Evolutionary conservation across 139 green algal genomes (phyloP).

Genomic region (Nannochloris sp.): DNA sequence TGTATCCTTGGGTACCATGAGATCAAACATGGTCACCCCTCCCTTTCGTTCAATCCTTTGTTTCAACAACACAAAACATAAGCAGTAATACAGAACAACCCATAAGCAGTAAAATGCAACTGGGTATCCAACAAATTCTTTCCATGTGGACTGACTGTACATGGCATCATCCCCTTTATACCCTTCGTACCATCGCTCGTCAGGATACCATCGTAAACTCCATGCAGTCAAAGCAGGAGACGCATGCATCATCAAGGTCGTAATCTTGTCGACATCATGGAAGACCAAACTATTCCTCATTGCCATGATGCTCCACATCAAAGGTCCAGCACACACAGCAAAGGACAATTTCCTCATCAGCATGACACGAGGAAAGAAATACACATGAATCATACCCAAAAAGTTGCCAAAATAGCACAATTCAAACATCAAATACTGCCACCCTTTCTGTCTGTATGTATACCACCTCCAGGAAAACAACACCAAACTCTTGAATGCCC

Average conservation of each 20-base stretch:
- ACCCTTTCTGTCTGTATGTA: slow-evolving; percentile 33
- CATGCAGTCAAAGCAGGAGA: slow-evolving; percentile 20
- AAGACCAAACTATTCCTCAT: slow-evolving; percentile 73
- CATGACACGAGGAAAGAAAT: slow-evolving; percentile 33
- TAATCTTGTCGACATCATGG: slow-evolving; percentile 65
- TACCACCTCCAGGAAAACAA: slow-evolving; percentile 48
- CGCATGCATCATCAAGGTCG: slow-evolving; percentile 30
- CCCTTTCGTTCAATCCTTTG: slow-evolving; percentile 34
- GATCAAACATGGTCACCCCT: slow-evolving; percentile 47
- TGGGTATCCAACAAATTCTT: slow-evolving; percentile 37
- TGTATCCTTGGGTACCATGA: slow-evolving; percentile 17
- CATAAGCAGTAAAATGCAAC: slow-evolving; percentile 45
- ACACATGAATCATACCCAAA: slow-evolving; percentile 56
- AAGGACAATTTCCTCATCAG: slow-evolving; percentile 58
- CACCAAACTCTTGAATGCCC: slow-evolving; percentile 43
- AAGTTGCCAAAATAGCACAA: slow-evolving; percentile 69
- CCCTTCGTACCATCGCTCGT: slow-evolving; percentile 16
- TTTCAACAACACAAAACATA: slow-evolving; percentile 50
- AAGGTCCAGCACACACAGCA: slow-evolving; percentile 52
- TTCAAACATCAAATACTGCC: slow-evolving; percentile 43
- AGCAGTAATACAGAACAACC: slow-evolving; percentile 50
- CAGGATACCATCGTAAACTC: slow-evolving; percentile 45
- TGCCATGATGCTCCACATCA: slow-evolving; percentile 56
- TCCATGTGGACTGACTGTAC: slow-evolving; percentile 15
- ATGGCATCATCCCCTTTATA: slow-evolving; percentile 4